Conservation (phyloP, 495 filamentous ascomycete species). For the Stereocaulon alpinum region DNA sequence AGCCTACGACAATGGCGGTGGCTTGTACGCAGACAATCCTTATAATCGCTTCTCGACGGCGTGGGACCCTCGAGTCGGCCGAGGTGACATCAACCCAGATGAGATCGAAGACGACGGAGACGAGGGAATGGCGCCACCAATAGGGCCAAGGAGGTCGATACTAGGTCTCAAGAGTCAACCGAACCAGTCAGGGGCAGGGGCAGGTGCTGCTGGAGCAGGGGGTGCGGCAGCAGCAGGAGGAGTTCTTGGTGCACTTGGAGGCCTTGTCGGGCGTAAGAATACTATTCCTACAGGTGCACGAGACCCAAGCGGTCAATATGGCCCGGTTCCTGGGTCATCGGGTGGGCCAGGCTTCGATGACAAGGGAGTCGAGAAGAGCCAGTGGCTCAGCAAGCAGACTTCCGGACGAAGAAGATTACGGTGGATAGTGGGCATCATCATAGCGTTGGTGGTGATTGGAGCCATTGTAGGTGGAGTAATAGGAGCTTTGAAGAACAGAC, state of each 20-base stretch:
- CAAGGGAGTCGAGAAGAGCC: slow-evolving; percentile 37
- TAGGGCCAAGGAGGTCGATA: slow-evolving; percentile 37
- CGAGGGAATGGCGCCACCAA: slow-evolving; percentile 51
- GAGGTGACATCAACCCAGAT: slow-evolving; percentile 59
- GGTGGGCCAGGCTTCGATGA: slow-evolving; percentile 26
- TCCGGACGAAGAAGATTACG: slow-evolving; percentile 56
- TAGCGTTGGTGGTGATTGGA: slow-evolving; percentile 52
- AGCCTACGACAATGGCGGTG: slow-evolving; percentile 26
- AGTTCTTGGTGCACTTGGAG: slow-evolving; percentile 32
- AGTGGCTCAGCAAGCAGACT: slow-evolving; percentile 48
- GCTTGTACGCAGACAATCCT: slow-evolving; percentile 39
- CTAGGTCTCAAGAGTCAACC: slow-evolving; percentile 39
- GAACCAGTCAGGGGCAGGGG: slow-evolving; percentile 26
- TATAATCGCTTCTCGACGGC: slow-evolving; percentile 53
- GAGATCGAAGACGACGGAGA: slow-evolving; percentile 80
- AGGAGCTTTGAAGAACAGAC: slow-evolving; percentile 44
- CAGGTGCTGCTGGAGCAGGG: slow-evolving; percentile 36
- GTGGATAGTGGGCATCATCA: slow-evolving; percentile 56
- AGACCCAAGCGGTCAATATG: slow-evolving; percentile 37
- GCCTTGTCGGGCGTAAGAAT: slow-evolving; percentile 29
- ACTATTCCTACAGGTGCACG: slow-evolving; percentile 15
- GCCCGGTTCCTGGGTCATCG: slow-evolving; percentile 38
- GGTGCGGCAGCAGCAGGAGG: slow-evolving; percentile 48
- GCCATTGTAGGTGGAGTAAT: slow-evolving; percentile 71
- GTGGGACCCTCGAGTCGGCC: slow-evolving; percentile 39